Base-by-base conservation (phyloP, 1,284 basidiomycete genomes). In the Fistulina hepatica region DNA sequence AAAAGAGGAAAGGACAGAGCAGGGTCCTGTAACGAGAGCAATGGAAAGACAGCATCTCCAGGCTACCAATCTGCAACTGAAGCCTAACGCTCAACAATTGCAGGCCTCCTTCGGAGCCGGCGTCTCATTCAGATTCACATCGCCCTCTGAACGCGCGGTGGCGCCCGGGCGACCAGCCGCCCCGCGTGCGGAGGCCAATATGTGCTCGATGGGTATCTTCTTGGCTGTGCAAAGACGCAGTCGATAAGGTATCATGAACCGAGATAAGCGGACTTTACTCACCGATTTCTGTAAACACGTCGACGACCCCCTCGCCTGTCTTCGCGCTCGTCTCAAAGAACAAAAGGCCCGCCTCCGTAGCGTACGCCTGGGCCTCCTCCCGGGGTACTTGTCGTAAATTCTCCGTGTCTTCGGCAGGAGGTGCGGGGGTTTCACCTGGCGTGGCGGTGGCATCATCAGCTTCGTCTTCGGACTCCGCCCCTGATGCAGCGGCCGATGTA, bases 321-420 rank as follows among this genome's bases (percentile, higher is more conserved):
- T 98, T 99, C 28, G 94, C 94, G 54, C 82, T 89, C 15, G 94
- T 97, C 68, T 99, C 94, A 52, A 97, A 97, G 71, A 98, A 98
- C 39, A 98, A 65, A 39, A 99, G 59, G 2, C 88, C 85, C 22
- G 82, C 79, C 61, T 98, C 95, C 45, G 85, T 78, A 8, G 95
- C 94, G 58, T 98, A 98, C 6, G 90, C 89, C 58, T 92, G 82
- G 1, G 94, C 95, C 64, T 97, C 95, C 50, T 95, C 93, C 44
- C 78, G 72, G 11, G 88, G 78, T 22, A 97, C 91, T 58, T 95
- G 88, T 50, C 92, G 69, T 50, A 86, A 60, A 44, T 73, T 79
- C 53, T 86, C 85, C 22, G 72, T 60, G 40, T 80, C 76, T 8
- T 72, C 52, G 16, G 64, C 64, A 16, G n/a, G n/a, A 6, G 27